Conservation (phyloP, 495 filamentous ascomycete genomes). For the Podospora sp. region DNA sequence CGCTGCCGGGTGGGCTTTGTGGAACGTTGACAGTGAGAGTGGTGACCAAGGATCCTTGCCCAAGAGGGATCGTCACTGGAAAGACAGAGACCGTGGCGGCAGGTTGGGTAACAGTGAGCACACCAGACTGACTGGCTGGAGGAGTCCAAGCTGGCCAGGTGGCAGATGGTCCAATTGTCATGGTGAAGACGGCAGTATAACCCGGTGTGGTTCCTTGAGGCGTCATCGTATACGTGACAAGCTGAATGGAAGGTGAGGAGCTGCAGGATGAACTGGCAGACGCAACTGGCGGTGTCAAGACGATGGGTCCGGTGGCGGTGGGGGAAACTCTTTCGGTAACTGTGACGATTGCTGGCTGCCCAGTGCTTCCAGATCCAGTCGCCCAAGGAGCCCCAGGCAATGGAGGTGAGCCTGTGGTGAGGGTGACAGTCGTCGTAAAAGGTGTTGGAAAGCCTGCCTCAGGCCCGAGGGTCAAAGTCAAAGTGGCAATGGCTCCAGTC, state of each 20-base stretch:
- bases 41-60: not conserved
- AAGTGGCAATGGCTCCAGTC: not conserved
- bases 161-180: conserved; percentile 4
- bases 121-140: not conserved
- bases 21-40: conserved; percentile 21
- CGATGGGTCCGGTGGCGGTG: not conserved
- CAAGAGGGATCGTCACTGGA: conserved; percentile 4
- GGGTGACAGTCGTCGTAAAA: conserved; percentile 25
- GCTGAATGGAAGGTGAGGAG: conserved; percentile 2
- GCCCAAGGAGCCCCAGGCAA: not conserved
- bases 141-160: not conserved
- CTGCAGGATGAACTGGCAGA: conserved; percentile 6
- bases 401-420: conserved; percentile 6
- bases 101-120: conserved; percentile 3
- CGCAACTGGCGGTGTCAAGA: not conserved
- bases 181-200: conserved; percentile 25
- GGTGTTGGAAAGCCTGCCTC: conserved; percentile 11
- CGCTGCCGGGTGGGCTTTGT: too few relatives aligned
- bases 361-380: not conserved
- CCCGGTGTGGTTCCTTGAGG: conserved; percentile 19
- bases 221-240: conserved; percentile 26
- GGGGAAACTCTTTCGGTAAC: conserved; percentile 1
- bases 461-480: conserved; percentile 29
- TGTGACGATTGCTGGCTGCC: not conserved
- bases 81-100: conserved; percentile 5